phyloP scores from a whole-genome alignment of 148 eudicot species.

The Persicaria tinctoria region DNA sequence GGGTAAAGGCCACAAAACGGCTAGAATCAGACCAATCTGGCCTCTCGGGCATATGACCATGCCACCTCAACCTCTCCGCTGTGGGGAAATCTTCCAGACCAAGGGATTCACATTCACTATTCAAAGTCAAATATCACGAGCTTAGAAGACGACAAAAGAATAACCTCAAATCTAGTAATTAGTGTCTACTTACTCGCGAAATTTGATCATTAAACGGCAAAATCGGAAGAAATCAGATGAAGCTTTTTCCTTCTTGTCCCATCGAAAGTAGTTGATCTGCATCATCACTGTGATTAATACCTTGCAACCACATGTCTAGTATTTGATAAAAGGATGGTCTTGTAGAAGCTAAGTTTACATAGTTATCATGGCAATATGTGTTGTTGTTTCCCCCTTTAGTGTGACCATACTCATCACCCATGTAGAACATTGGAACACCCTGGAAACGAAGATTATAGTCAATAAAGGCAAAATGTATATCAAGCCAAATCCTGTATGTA shows the following conservation, averaged over 20 bases:
- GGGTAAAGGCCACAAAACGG: constrained; percentile 83
- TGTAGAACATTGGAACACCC: constrained; percentile 98
- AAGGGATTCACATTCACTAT: constrained; percentile 84
- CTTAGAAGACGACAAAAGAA: neutral
- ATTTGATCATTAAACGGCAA: constrained; percentile 65
- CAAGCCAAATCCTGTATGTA: neutral
- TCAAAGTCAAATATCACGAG: neutral
- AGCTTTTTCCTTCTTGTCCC: constrained; percentile 88
- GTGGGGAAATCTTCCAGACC: constrained; percentile 86
- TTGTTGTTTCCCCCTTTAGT: constrained; percentile 99
- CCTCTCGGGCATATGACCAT: constrained; percentile 59
- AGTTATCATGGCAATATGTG: constrained; percentile 95
- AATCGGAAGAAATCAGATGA: constrained; percentile 80
- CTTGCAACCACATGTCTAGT: constrained; percentile 13
- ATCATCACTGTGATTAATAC: constrained; percentile 23
- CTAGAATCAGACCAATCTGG: constrained; percentile 95
- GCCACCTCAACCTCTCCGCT: constrained; percentile 95
- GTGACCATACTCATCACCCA: constrained; percentile 99
- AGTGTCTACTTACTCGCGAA: constrained; percentile 53
- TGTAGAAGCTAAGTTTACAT: constrained; percentile 27
- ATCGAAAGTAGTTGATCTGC: constrained; percentile 88
- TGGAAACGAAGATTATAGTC: constrained; percentile 19
- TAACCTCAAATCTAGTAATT: neutral
- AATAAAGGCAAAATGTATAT: neutral
- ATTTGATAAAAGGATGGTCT: constrained; percentile 7